Conservation (phyloP, 208 protist species). For the Porcisia deanei region DNA sequence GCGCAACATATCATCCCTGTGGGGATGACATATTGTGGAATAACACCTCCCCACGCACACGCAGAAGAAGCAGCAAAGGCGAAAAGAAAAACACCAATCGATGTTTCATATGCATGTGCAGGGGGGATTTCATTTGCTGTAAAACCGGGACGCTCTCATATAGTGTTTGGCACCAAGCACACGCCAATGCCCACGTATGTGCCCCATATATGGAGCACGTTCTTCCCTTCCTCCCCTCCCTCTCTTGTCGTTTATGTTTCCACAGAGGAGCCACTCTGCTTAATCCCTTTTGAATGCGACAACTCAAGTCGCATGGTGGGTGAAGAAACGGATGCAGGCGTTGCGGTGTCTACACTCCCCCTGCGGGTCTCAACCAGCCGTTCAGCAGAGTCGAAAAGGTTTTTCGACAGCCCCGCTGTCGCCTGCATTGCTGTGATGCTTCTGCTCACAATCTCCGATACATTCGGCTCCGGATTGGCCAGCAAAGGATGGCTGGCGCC, state of each 20-base stretch:
- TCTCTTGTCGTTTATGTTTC: constrained; percentile 11
- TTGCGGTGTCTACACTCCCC: not conserved
- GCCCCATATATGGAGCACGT: not conserved
- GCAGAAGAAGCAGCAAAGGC: constrained; percentile 1
- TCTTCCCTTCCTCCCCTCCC: too few species aligned
- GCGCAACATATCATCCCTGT: too few species aligned
- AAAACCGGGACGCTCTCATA: not conserved
- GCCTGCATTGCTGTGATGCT: constrained; percentile 42
- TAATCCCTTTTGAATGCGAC: not conserved
- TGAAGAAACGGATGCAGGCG: not conserved
- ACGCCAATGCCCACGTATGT: not conserved
- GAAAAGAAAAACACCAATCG: not conserved
- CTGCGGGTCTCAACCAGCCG: not conserved
- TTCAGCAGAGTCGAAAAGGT: not conserved
- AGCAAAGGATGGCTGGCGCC: constrained; percentile 9
- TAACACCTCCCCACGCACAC: not conserved
- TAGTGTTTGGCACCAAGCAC: not conserved
- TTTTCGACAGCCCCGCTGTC: not conserved
- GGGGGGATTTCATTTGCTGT: too few species aligned
- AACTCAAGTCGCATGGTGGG: too few species aligned
- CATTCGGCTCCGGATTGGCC: constrained; percentile 26
- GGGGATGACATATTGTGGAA: not conserved
- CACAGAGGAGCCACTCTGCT: constrained; percentile 9
- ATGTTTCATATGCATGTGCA: not conserved
- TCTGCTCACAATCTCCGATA: constrained; percentile 38